These are phyloP conservation scores for Magnusiomyces paraingens DNA, from an alignment of 1,139 yeast genomes.

Conservation along the genomic window DNA sequence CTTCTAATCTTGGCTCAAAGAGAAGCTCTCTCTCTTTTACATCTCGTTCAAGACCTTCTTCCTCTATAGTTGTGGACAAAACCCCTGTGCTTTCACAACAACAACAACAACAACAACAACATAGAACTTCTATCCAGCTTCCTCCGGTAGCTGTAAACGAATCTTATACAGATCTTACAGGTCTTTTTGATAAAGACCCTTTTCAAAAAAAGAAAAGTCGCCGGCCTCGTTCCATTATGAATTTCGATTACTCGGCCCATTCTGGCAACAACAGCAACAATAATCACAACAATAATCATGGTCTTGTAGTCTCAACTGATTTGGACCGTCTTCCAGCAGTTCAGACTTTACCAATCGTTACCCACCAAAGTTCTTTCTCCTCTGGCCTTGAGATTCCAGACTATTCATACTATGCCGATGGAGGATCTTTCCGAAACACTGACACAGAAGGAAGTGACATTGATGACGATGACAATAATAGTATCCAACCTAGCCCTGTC, in stretches of 20 bases:
- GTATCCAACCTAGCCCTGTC: not conserved
- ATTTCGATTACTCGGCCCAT: not conserved
- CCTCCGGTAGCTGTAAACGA: constrained; percentile 8
- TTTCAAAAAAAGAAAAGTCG: not conserved
- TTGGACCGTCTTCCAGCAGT: not conserved
- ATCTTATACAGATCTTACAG: constrained; percentile 10
- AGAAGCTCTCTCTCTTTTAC: too few relatives aligned
- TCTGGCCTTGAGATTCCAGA: constrained; percentile 1
- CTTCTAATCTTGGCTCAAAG: too few relatives aligned
- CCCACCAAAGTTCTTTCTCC: not conserved
- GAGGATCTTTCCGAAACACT: not conserved
- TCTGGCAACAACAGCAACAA: not conserved
- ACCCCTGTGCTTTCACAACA: too few relatives aligned
- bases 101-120: too few relatives aligned
- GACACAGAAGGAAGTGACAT: too few relatives aligned
- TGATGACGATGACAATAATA: not conserved
- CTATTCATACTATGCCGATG: not conserved
- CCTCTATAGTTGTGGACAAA: too few relatives aligned
- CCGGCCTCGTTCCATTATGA: not conserved
- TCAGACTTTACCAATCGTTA: not conserved
- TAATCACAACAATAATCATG: not conserved
- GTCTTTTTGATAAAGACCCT: constrained; percentile 5
- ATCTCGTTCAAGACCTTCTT: too few relatives aligned
- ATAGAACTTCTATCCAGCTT: constrained; percentile 4
- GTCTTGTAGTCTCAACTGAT: too few relatives aligned